phyloP scores from a whole-genome alignment of 257 asterid species.

The Nicotiana tabacum region DNA sequence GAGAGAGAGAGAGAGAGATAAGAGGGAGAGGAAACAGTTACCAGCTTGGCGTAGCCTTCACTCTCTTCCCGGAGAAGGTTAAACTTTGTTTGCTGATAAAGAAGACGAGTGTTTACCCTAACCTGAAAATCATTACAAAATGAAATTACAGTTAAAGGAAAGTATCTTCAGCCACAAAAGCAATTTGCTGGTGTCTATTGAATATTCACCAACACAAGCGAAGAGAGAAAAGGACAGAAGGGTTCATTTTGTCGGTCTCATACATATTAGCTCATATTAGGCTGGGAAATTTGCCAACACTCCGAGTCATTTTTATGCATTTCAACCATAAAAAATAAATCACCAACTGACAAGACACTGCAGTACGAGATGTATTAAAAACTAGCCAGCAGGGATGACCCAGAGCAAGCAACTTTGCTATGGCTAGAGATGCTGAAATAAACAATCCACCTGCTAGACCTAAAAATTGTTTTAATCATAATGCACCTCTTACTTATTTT shows the following conservation, averaged over 20 bases:
- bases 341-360: neutral
- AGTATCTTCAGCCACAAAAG: neutral
- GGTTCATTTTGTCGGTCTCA: neutral
- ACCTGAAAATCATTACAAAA: slow-evolving; percentile 51
- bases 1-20: neutral
- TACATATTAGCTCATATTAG: neutral
- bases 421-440: neutral
- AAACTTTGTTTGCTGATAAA: slow-evolving; percentile 97
- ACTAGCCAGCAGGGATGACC: neutral
- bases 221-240: neutral
- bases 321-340: neutral
- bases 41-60: slow-evolving; percentile 99
- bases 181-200: neutral
- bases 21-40: slow-evolving; percentile 16
- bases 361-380: neutral
- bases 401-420: neutral
- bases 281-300: neutral
- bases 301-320: neutral
- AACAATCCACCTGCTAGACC: neutral
- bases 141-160: neutral
- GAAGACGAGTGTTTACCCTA: slow-evolving; percentile 98
- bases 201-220: neutral
- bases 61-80: slow-evolving; percentile 99
- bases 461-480: neutral
- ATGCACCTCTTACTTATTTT: neutral